Evolutionary conservation across 2,329 filamentous ascomycete genomes (phyloP).

Genomic region (Nemania diffusa): DNA sequence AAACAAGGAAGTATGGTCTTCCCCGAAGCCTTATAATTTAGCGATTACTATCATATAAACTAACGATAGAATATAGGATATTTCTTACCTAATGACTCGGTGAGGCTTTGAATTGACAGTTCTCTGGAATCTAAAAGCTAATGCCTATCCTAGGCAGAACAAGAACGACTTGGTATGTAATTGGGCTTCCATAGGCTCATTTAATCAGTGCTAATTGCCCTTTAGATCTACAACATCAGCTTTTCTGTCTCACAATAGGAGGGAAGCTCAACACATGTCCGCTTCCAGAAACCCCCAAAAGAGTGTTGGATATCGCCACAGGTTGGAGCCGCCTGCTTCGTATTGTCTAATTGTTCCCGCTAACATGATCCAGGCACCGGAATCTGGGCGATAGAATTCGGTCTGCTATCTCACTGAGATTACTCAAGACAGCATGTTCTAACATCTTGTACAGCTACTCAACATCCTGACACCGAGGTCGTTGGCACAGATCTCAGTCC

Average conservation of each 20-base stretch:
- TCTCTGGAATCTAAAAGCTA: slow-evolving; percentile 12
- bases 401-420: slow-evolving; percentile 38
- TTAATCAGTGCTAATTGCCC: slow-evolving; percentile 1
- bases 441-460: slow-evolving; percentile 46
- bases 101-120: slow-evolving; percentile 27
- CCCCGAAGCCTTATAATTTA: background rate
- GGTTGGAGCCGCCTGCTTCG: slow-evolving; percentile 33
- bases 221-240: slow-evolving; percentile 54
- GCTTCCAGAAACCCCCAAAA: slow-evolving; percentile 52
- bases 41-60: background rate
- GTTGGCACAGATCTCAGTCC: slow-evolving; percentile 59
- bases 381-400: slow-evolving; percentile 62
- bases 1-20: slow-evolving; percentile 47
- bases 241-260: slow-evolving; percentile 53
- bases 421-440: background rate
- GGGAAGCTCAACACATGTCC: slow-evolving; percentile 59
- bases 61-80: slow-evolving; percentile 42
- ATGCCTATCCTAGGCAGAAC: slow-evolving; percentile 43
- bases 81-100: slow-evolving; percentile 48
- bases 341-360: background rate
- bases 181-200: background rate
- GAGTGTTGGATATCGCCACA: slow-evolving; percentile 60
- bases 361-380: slow-evolving; percentile 52
- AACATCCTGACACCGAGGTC: slow-evolving; percentile 53
- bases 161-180: slow-evolving; percentile 46